These are phyloP conservation scores for Coprinopsis cinerea DNA, from an alignment of 768 basidiomycete genomes.

Conservation along the genomic window DNA sequence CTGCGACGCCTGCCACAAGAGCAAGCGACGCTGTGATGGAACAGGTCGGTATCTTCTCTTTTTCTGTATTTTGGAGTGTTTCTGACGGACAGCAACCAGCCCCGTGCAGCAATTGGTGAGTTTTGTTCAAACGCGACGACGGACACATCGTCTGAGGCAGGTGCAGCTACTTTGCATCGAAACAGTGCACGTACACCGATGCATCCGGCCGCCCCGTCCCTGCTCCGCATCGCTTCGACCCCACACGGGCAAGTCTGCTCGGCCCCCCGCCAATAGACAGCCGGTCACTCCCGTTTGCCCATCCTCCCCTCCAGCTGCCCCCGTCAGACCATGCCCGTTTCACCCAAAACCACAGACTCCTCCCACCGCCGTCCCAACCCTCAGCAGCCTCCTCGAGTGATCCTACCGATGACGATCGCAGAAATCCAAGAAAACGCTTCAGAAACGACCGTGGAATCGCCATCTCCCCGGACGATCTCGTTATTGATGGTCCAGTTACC, in stretches of 20 bases:
- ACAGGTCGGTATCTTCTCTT: constrained; percentile 45
- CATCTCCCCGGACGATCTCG: constrained; percentile 31
- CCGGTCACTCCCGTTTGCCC: constrained; percentile 13
- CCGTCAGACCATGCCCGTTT: constrained; percentile 25
- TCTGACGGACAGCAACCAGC: too few relatives aligned
- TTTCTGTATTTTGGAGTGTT: constrained; percentile 13
- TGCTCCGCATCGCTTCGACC: constrained; percentile 51
- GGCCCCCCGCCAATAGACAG: constrained; percentile 19
- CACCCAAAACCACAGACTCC: constrained; percentile 18
- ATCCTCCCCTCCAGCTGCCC: constrained; percentile 16
- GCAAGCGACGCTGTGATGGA: constrained; percentile 79
- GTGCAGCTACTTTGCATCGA: constrained; percentile 72
- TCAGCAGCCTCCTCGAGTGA: constrained; percentile 18
- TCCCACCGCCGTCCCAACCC: constrained; percentile 15
- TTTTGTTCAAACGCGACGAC: constrained; percentile 13
- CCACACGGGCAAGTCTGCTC: constrained; percentile 31
- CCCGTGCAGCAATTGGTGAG: constrained; percentile 78
- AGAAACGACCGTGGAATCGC: constrained; percentile 36
- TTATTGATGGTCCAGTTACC: constrained; percentile 34
- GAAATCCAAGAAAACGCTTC: constrained; percentile 43
- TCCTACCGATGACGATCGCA: constrained; percentile 35
- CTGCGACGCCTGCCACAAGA: constrained; percentile 82
- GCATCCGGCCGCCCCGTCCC: constrained; percentile 75
- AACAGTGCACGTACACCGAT: constrained; percentile 77
- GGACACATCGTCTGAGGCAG: constrained; percentile 12